Conservation (phyloP, 352 stramenopile genomes). For the Pythium scleroteichum region DNA sequence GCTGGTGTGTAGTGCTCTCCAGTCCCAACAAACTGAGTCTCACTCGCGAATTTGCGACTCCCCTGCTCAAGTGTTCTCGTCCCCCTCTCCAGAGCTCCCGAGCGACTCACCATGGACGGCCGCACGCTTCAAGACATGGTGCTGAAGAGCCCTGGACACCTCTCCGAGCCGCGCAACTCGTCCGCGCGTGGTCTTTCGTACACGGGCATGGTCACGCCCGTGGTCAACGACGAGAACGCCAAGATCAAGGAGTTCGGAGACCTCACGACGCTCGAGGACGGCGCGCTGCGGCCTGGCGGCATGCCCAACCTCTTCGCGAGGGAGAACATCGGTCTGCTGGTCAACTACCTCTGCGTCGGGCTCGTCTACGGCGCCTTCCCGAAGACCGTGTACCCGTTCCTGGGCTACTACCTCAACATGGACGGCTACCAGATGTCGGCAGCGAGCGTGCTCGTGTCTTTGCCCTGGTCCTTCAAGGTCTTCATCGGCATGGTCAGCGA, state of each 20-base stretch:
- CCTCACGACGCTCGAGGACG: conserved; percentile 5
- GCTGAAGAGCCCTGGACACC: conserved; percentile 1
- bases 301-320: conserved; percentile 18
- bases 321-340: conserved; percentile 26
- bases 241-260: background rate
- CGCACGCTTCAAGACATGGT: conserved; percentile 1
- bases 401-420: conserved; percentile 31
- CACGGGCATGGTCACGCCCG: conserved; percentile 7
- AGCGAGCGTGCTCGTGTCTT: conserved; percentile 18
- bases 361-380: conserved; percentile 26
- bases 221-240: background rate
- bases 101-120: background rate
- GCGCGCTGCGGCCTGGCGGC: conserved; percentile 23
- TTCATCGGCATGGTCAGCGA: conserved; percentile 34
- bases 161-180: conserved; percentile 3
- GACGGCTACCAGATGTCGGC: conserved; percentile 21
- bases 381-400: conserved; percentile 30
- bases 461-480: conserved; percentile 36
- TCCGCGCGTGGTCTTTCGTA: background rate
- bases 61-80: background rate
- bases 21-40: background rate
- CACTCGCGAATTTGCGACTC: background rate
- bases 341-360: conserved; percentile 28
- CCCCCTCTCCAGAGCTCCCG: background rate
- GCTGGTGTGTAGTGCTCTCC: no score